Conservation (phyloP, 768 basidiomycete species). For the Russula compacta region DNA sequence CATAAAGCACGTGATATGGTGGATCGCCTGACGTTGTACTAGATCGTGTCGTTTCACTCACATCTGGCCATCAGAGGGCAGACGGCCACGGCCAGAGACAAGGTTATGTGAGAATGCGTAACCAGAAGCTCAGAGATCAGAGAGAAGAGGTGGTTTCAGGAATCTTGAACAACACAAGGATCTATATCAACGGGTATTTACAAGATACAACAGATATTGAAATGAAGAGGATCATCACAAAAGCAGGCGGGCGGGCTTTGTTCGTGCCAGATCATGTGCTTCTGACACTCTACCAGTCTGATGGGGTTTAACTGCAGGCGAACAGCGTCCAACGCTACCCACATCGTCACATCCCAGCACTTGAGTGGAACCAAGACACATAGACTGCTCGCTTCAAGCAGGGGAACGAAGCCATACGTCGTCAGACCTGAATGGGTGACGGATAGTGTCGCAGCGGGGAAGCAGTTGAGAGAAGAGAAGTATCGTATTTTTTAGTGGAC, state of each 20-base stretch:
- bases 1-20: background rate
- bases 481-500: conserved; percentile 30
- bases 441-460: conserved; percentile 57
- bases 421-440: conserved; percentile 71
- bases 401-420: conserved; percentile 43
- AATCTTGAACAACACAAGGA: conserved; percentile 36
- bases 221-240: conserved; percentile 58
- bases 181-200: conserved; percentile 68
- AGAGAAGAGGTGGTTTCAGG: conserved; percentile 16
- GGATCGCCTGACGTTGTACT: background rate
- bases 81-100: conserved; percentile 23
- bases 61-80: conserved; percentile 35
- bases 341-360: conserved; percentile 66
- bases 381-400: conserved; percentile 45
- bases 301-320: conserved; percentile 30
- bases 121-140: conserved; percentile 25
- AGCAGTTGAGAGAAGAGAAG: conserved; percentile 47
- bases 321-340: conserved; percentile 57
- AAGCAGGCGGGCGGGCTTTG: conserved; percentile 60
- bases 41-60: conserved; percentile 54
- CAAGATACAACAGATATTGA: conserved; percentile 69
- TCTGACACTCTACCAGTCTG: background rate
- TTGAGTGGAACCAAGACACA: conserved; percentile 68
- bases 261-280: conserved; percentile 25
- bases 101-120: conserved; percentile 21